phyloP scores from a whole-genome alignment of 73 alveolate genomes.

The Paramecium caudatum region DNA sequence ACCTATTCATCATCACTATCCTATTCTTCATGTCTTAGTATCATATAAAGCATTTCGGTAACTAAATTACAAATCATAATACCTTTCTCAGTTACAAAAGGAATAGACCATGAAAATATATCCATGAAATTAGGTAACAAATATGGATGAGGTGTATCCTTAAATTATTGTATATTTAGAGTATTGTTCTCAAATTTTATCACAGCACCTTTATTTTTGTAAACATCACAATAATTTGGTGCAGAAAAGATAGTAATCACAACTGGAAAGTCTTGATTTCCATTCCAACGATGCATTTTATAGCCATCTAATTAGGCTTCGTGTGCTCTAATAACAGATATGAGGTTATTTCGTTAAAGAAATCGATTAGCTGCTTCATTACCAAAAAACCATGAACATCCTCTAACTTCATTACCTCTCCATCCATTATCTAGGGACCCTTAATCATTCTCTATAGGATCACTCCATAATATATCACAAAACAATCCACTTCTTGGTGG shows the following conservation, averaged over 20 bases:
- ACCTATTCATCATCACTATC: slow-evolving; percentile 63
- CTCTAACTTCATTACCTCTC: slow-evolving; percentile 85
- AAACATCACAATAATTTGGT: slow-evolving; percentile 98
- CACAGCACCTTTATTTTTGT: slow-evolving; percentile 95
- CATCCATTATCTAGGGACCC: slow-evolving; percentile 80
- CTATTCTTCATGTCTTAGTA: slow-evolving; percentile 72
- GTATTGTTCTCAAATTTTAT: slow-evolving; percentile 91
- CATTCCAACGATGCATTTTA: slow-evolving; percentile 97
- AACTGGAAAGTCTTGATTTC: slow-evolving; percentile 90
- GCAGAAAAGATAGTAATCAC: slow-evolving; percentile 95
- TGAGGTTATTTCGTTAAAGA: slow-evolving; percentile 80
- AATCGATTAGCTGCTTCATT: slow-evolving; percentile 84
- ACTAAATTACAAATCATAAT: not conserved
- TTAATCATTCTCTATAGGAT: slow-evolving; percentile 91
- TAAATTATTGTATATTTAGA: slow-evolving; percentile 92
- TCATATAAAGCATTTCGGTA: slow-evolving; percentile 86
- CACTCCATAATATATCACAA: slow-evolving; percentile 92
- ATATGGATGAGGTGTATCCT: slow-evolving; percentile 95
- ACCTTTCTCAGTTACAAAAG: slow-evolving; percentile 92
- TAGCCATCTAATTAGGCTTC: slow-evolving; percentile 96
- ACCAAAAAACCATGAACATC: slow-evolving; percentile 88
- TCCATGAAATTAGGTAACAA: slow-evolving; percentile 92
- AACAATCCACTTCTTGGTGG: slow-evolving; percentile 91
- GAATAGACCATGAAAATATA: slow-evolving; percentile 92
- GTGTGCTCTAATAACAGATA: slow-evolving; percentile 93